phyloP scores from a whole-genome alignment of 495 filamentous ascomycete genomes.

The Elasticomyces elasticus region DNA sequence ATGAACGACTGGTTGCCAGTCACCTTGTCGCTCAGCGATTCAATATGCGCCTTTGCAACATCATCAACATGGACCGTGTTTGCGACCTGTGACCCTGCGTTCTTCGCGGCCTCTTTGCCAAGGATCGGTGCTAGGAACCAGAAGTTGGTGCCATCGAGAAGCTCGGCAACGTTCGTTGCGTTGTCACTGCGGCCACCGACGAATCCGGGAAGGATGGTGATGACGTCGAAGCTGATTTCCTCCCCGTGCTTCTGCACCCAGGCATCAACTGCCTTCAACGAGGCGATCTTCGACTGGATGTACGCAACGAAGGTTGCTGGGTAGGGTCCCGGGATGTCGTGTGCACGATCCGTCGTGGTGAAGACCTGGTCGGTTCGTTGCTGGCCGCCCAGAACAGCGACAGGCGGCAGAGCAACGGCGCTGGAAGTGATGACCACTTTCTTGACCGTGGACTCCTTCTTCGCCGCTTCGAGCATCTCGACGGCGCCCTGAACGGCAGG shows the following conservation, averaged over 20 bases:
- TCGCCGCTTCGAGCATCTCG: constrained; percentile 34
- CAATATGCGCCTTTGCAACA: neutral
- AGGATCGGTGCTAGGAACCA: neutral
- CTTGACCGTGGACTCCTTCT: constrained; percentile 22
- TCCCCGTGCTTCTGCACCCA: constrained; percentile 36
- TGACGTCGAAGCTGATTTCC: constrained; percentile 32
- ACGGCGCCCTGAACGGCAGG: constrained; percentile 35
- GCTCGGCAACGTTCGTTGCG: neutral
- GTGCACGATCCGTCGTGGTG: neutral
- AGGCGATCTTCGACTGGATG: constrained; percentile 26
- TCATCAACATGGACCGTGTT: neutral
- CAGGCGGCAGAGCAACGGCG: constrained; percentile 1
- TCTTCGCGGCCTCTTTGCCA: neutral
- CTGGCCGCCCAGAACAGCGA: constrained; percentile 28
- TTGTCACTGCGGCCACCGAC: neutral
- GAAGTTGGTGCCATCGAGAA: neutral
- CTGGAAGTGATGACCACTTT: constrained; percentile 10
- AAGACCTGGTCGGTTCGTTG: constrained; percentile 20
- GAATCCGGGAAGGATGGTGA: constrained; percentile 40
- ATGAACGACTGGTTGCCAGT: neutral
- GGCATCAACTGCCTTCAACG: constrained; percentile 35
- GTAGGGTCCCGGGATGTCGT: constrained; percentile 2
- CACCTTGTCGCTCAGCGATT: neutral
- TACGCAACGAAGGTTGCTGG: constrained; percentile 29
- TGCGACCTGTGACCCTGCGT: neutral